Evolutionary conservation across 1,284 basidiomycete species (phyloP), one percentile per base, ranked within the genome.

Genomic region (Phellopilus nigrolimitatus): DNA sequence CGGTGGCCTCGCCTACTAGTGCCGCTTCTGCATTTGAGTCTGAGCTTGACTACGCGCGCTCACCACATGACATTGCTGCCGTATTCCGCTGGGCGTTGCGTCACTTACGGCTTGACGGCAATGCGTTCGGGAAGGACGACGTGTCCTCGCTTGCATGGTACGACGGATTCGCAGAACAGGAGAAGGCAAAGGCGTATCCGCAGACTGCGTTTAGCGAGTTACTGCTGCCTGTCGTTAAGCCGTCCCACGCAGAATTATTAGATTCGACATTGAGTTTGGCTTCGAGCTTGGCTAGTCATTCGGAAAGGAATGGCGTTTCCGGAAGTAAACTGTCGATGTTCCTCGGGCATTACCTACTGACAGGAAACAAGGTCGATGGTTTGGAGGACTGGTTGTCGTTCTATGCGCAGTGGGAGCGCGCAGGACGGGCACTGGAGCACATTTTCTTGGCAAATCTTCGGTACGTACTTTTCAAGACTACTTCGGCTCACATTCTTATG

Each of bases 21-120:
- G 62, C 75, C 33, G 59, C 67, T 7, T 68, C 74, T 5, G 64
- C 74, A 37, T 88, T 88, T 58, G 74, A 80, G 61, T 74, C 78
- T 13, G 84, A 86, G 64, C 67, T 88, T 39, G 68, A 69, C 46
- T 82, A 74, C 53, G 76, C 80, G 3, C 77, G 79, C 27, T 82
- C 80, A 31, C 78, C 82, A 1, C 81, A 89, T 51, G 87, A 89
- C 60, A 72, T 87, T 41, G 84, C 87, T 17, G 79, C 84, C 21
- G 81, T 88, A n/a, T 70, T 89, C 27, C 80, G 87, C 28, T 89
- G 87, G 87, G 84, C 75, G 37, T 64, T 89, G 28, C 80, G 86
- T 30, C 87, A 89, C 62, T 69, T 88, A 31, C 70, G 76, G 22
- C 68, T 88, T 4, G 76, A 81, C 19, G 73, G 70, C 4, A 62